phyloP scores from a whole-genome alignment of 1,284 basidiomycete species.

The Ganoderma sinense region DNA sequence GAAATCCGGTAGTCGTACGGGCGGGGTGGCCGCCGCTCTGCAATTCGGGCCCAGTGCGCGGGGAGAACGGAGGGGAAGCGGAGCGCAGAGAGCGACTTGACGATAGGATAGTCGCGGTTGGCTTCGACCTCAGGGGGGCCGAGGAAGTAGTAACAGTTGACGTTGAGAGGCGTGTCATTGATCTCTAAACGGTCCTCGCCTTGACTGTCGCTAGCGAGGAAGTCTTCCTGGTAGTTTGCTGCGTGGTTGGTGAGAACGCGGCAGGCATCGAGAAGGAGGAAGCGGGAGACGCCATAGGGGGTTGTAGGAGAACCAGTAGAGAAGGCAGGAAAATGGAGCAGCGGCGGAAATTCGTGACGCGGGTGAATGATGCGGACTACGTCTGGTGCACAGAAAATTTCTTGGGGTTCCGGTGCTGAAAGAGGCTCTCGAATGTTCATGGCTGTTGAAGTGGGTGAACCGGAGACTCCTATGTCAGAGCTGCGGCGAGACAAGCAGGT shows the following conservation, averaged over 20 bases:
- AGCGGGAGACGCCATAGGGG: background rate
- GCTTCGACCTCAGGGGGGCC: too few relatives aligned
- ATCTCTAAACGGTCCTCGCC: too few relatives aligned
- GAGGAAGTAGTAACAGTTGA: too few relatives aligned
- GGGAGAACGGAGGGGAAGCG: background rate
- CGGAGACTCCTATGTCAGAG: too few relatives aligned
- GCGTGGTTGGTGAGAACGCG: background rate
- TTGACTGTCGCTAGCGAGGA: background rate
- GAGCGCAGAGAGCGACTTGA: background rate
- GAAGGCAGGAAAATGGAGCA: background rate
- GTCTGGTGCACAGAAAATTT: background rate
- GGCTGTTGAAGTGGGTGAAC: background rate
- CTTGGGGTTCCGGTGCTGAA: background rate
- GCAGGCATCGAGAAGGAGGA: background rate
- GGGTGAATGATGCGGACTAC: background rate
- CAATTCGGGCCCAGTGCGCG: background rate
- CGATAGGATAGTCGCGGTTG: background rate
- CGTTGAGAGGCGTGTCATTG: too few relatives aligned
- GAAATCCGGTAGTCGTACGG: background rate
- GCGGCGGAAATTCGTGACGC: background rate
- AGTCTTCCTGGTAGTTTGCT: background rate
- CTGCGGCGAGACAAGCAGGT: too few relatives aligned
- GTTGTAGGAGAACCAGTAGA: background rate
- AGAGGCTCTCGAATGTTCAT: background rate
- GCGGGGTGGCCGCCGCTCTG: background rate